Evolutionary conservation across 768 basidiomycete species (phyloP).

Genomic region (Ephemerocybe angulata): DNA sequence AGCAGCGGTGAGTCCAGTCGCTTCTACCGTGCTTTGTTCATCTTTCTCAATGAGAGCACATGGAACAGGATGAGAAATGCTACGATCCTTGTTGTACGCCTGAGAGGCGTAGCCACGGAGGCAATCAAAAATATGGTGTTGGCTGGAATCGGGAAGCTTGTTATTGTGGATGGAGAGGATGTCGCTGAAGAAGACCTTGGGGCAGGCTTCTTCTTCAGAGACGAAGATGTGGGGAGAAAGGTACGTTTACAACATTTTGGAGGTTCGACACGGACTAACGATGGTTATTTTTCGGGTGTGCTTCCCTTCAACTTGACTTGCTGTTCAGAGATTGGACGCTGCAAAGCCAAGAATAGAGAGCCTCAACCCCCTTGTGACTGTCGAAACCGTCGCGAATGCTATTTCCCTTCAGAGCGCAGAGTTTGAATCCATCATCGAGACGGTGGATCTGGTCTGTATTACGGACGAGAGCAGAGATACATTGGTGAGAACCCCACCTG

Average conservation of each 20-base stretch:
- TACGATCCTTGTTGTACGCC: constrained; percentile 76
- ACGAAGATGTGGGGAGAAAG: constrained; percentile 88
- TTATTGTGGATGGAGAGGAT: constrained; percentile 74
- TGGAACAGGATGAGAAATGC: constrained; percentile 84
- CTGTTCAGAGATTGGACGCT: constrained; percentile 72
- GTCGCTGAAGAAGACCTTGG: constrained; percentile 87
- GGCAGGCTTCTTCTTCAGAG: constrained; percentile 89
- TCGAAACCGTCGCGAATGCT: constrained; percentile 61
- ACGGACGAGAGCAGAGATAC: constrained; percentile 72
- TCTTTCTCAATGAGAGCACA: constrained; percentile 13
- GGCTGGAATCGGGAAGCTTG: constrained; percentile 87
- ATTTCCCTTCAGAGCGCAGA: constrained; percentile 45
- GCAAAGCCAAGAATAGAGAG: constrained; percentile 83
- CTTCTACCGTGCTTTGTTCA: constrained; percentile 4
- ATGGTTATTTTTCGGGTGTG: constrained; percentile 36
- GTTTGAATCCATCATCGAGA: constrained; percentile 56
- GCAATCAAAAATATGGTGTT: constrained; percentile 97
- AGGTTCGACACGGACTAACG: constrained; percentile 29
- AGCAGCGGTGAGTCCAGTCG: constrained; percentile 68
- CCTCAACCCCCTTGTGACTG: constrained; percentile 86
- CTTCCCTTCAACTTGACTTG: constrained; percentile 13
- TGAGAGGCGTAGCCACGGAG: constrained; percentile 87
- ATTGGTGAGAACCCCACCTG: constrained; percentile 45
- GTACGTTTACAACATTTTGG: constrained; percentile 39
- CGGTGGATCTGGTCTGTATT: constrained; percentile 82